Conservation (phyloP, 2,329 filamentous ascomycete species). For the Thelonectria blattea region DNA sequence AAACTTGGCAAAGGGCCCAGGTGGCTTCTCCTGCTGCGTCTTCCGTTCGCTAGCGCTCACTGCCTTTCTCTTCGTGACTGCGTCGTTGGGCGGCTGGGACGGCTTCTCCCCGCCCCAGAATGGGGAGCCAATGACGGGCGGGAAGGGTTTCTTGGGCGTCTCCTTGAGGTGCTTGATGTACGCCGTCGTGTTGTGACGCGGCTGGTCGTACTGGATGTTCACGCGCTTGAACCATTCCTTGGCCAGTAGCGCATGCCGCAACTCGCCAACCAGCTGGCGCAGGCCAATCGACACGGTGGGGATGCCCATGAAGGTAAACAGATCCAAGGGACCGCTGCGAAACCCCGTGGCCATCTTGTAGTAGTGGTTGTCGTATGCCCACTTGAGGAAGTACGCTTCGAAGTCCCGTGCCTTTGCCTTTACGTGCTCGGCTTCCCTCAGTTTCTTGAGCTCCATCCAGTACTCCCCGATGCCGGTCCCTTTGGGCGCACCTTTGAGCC, state of each 20-base stretch:
- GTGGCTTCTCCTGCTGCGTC: too few relatives aligned
- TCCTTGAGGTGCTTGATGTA: background rate
- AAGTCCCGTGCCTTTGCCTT: background rate
- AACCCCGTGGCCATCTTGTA: background rate
- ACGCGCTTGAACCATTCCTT: background rate
- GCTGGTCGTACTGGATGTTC: background rate
- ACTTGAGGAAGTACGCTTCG: background rate
- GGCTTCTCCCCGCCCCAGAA: too few relatives aligned
- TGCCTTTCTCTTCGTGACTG: too few relatives aligned
- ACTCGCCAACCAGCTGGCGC: background rate
- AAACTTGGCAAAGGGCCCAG: too few relatives aligned
- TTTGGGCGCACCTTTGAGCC: background rate
- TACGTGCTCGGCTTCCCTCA: background rate
- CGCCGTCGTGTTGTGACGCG: background rate
- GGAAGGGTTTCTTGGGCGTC: too few relatives aligned
- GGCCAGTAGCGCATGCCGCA: background rate
- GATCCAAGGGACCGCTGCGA: background rate
- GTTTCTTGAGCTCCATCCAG: background rate
- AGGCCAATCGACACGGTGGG: background rate
- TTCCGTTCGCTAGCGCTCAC: too few relatives aligned
- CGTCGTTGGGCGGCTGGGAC: too few relatives aligned
- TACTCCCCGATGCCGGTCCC: background rate
- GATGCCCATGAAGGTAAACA: background rate
- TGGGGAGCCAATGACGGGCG: too few relatives aligned
- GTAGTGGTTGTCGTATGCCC: background rate